phyloP scores from a whole-genome alignment of 2,329 filamentous ascomycete genomes.

The Xylariales sp. region DNA sequence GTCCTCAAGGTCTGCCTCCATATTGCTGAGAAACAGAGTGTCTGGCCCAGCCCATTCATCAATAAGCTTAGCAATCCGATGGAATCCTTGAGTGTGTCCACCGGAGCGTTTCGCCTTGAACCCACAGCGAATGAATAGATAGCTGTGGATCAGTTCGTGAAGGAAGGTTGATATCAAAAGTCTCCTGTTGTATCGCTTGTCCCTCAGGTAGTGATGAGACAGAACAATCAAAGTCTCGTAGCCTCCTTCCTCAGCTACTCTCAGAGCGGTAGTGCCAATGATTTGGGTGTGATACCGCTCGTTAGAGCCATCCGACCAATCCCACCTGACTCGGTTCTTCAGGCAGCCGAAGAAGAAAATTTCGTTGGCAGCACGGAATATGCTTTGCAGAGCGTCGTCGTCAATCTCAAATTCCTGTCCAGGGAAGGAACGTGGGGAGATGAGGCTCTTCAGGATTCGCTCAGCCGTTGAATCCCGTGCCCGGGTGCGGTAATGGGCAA shows the following conservation, averaged over 20 bases:
- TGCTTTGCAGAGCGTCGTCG: slow-evolving; percentile 50
- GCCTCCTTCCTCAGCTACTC: slow-evolving; percentile 41
- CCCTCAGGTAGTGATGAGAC: slow-evolving; percentile 53
- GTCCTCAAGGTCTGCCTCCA: slow-evolving; percentile 57
- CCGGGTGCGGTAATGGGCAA: slow-evolving; percentile 38
- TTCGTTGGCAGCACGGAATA: slow-evolving; percentile 57
- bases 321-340: slow-evolving; percentile 55
- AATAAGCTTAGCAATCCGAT: slow-evolving; percentile 53
- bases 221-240: slow-evolving; percentile 61
- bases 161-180: slow-evolving; percentile 61
- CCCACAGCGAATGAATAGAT: slow-evolving; percentile 59
- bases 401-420: slow-evolving; percentile 49
- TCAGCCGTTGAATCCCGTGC: slow-evolving; percentile 48
- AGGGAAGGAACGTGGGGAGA: slow-evolving; percentile 41
- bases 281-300: slow-evolving; percentile 49
- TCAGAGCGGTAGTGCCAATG: slow-evolving; percentile 59
- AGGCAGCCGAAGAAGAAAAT: slow-evolving; percentile 58
- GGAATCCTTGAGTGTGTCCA: slow-evolving; percentile 58
- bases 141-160: slow-evolving; percentile 65
- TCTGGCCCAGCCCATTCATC: slow-evolving; percentile 57
- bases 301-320: slow-evolving; percentile 51
- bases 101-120: slow-evolving; percentile 50
- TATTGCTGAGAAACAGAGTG: slow-evolving; percentile 50
- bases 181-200: slow-evolving; percentile 52
- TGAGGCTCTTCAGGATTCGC: slow-evolving; percentile 54